Conservation (phyloP, 345 rosid species). For the Hibiscus mutabilis region DNA sequence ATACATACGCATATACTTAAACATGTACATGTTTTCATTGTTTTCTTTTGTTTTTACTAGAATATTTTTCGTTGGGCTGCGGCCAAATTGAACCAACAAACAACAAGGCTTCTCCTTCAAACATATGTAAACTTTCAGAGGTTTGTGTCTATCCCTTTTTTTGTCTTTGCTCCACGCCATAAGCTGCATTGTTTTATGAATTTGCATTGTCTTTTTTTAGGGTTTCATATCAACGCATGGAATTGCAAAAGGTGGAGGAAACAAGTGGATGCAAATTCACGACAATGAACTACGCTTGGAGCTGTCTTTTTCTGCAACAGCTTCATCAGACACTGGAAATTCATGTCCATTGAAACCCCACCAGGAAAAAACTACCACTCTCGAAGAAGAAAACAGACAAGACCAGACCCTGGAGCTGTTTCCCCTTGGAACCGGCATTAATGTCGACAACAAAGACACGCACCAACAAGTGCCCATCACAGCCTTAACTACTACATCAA, state of each 20-base stretch:
- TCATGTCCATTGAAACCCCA: slow-evolving; percentile 8
- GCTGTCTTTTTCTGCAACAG: slow-evolving; percentile 8
- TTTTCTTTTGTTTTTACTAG: neutral
- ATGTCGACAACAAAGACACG: slow-evolving; percentile 22
- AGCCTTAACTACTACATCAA: slow-evolving; percentile 16
- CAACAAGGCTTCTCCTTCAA: slow-evolving; percentile 22
- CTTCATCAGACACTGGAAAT: neutral
- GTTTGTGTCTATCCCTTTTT: slow-evolving; percentile 14
- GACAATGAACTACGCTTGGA: slow-evolving; percentile 24
- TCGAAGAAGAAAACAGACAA: slow-evolving; percentile 26
- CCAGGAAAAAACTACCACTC: slow-evolving; percentile 11
- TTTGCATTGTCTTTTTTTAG: slow-evolving; percentile 1
- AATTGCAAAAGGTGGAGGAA: slow-evolving; percentile 12
- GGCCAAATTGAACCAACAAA: slow-evolving; percentile 34
- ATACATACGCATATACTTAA: neutral
- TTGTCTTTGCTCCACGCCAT: neutral
- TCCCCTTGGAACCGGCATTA: slow-evolving; percentile 29
- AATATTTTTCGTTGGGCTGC: slow-evolving; percentile 15
- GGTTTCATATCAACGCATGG: slow-evolving; percentile 20
- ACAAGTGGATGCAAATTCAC: slow-evolving; percentile 26
- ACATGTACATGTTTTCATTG: neutral
- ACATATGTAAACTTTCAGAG: slow-evolving; percentile 27
- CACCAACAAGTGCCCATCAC: slow-evolving; percentile 14
- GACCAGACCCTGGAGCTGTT: slow-evolving; percentile 49
- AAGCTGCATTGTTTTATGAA: slow-evolving; percentile 23